Conservation (phyloP, 1,139 yeast genomes). For the Saccharomyces hybrid region DNA sequence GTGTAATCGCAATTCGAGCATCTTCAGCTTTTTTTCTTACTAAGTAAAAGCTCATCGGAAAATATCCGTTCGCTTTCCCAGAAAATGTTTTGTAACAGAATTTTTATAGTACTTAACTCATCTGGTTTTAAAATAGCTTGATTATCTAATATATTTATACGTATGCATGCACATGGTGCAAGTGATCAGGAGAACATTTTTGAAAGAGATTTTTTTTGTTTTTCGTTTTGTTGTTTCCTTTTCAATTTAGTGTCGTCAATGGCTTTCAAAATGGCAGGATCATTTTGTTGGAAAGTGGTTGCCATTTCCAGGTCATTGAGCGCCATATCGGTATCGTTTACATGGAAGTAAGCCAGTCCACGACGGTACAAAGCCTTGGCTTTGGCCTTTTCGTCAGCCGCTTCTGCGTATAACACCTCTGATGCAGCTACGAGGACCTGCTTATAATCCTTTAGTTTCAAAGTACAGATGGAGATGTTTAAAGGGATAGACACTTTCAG, state of each 20-base stretch:
- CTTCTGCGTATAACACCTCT: constrained; percentile 58
- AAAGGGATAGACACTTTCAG: constrained; percentile 57
- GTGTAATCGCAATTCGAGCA: not conserved
- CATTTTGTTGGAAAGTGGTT: constrained; percentile 56
- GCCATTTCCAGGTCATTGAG: constrained; percentile 62
- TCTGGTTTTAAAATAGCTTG: not conserved
- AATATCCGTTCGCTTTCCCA: not conserved
- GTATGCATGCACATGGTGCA: not conserved
- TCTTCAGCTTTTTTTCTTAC: not conserved
- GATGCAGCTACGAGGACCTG: constrained; percentile 54
- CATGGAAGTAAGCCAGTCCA: constrained; percentile 62
- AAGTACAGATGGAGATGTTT: constrained; percentile 69
- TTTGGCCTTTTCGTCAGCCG: constrained; percentile 55
- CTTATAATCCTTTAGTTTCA: constrained; percentile 53
- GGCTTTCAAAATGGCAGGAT: constrained; percentile 65
- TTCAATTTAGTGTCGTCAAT: constrained; percentile 51
- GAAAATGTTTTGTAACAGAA: not conserved
- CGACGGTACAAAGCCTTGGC: constrained; percentile 84
- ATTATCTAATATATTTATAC: not conserved
- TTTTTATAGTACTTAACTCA: not conserved
- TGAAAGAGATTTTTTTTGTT: constrained; percentile 77
- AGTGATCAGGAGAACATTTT: constrained; percentile 50
- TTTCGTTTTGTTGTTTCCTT: constrained; percentile 50
- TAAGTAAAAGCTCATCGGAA: not conserved
- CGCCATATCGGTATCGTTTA: constrained; percentile 68